Evolutionary conservation across 176 grass and related monocot genomes (phyloP), one percentile per base, ranked within the genome.

Genomic region (Metroxylon sagu): DNA sequence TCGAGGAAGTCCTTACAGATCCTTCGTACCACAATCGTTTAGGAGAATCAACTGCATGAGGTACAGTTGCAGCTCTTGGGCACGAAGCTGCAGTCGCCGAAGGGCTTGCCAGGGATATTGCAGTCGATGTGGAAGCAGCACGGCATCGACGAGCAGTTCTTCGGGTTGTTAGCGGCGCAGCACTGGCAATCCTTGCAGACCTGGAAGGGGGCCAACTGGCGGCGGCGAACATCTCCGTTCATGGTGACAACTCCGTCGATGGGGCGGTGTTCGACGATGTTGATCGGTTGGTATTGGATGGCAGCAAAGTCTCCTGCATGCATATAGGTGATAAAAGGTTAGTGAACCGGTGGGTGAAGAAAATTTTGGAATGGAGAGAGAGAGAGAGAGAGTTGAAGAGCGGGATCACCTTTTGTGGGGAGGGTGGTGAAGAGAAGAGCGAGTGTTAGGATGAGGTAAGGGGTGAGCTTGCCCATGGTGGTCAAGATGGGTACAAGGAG

Each of bases 51-150:
- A 35, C 31, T 35, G 50, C 70, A 72, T 48, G 50, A 23, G 69
- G 49, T 71, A 65, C 86, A 96, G 18, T 67, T 65, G 77, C 91
- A 96, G 79, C 80, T 63, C 18, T 29, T 74, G 0, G 86, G 86
- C 1, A 64, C 56, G 76, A 96, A 87, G 68, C 72, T 75, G 77
- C 91, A 96, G 74, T 67, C 53, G 60, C 86, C 91, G 65, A 60
- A 96, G 61, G 86, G 86, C 80, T 96, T 96, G 12, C 71, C 83
- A 3, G 86, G 86, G 69, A 87, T 48, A 62, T 85, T 52, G 80
- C 86, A 96, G 54, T 87, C 52, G 77, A 96, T 96, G 86, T 61
- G 43, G 70, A 83, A 90, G 83, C 91, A 96, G 67, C 91, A 96
- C 18, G 49, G 53, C 1, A 78, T 80, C 16, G 68, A 61, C 49